These are phyloP conservation scores for Aphanomyces invadans DNA, from an alignment of 352 stramenopile genomes.

Conservation along the genomic window DNA sequence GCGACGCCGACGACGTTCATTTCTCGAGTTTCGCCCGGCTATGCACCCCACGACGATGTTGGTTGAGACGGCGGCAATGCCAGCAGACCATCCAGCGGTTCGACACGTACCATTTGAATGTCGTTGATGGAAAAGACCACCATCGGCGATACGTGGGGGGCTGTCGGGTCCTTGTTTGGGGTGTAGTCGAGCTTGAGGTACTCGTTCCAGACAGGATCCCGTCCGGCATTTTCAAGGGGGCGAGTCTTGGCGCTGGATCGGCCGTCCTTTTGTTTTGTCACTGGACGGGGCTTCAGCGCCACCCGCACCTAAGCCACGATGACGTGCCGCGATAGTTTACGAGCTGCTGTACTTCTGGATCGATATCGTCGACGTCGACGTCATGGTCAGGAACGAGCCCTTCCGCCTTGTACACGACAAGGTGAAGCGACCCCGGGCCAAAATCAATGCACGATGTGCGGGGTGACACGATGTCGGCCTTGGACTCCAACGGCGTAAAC, in stretches of 20 bases:
- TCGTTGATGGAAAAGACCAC: constrained; percentile 40
- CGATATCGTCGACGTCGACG: constrained; percentile 33
- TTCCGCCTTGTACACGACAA: constrained; percentile 36
- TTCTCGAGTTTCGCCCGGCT: constrained; percentile 40
- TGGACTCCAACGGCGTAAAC: not conserved
- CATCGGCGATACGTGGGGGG: constrained; percentile 30
- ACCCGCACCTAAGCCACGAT: constrained; percentile 28
- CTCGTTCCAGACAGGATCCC: constrained; percentile 40
- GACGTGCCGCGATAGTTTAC: not conserved
- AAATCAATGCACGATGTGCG: constrained; percentile 11
- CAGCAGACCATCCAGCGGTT: not conserved
- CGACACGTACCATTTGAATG: constrained; percentile 41
- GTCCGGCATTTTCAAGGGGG: constrained; percentile 37
- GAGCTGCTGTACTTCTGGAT: constrained; percentile 31
- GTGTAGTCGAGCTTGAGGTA: constrained; percentile 44
- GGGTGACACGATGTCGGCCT: not conserved
- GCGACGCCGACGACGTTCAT: constrained; percentile 34
- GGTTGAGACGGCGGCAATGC: no score
- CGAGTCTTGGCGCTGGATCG: constrained; percentile 45
- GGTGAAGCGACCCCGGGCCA: constrained; percentile 34
- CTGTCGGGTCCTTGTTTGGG: constrained; percentile 22
- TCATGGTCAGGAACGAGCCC: constrained; percentile 31
- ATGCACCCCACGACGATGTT: constrained; percentile 2
- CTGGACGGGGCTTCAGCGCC: constrained; percentile 40
- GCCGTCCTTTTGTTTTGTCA: constrained; percentile 41